Percentiles rank a stretch among this genome's conserved stretches.
Conservation (phyloP, 768 basidiomycete species). For the Leccinum longicurvipes region DNA sequence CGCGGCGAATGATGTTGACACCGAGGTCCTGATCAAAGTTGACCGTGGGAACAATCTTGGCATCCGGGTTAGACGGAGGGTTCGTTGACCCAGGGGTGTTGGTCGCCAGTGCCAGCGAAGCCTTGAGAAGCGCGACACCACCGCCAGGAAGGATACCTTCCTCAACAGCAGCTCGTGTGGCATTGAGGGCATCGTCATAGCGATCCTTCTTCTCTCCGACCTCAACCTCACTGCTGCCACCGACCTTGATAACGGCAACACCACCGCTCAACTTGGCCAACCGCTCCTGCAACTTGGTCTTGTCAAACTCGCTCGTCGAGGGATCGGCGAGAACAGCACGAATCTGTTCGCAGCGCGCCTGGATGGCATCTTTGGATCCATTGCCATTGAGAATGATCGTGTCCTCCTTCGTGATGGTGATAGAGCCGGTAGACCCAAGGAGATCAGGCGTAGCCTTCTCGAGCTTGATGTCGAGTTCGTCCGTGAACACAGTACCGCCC, state of each 20-base stretch:
- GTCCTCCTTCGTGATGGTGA: slow-evolving; percentile 97
- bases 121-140: slow-evolving; percentile 90
- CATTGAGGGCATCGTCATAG: slow-evolving; percentile 95
- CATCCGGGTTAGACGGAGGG: slow-evolving; percentile 50
- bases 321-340: slow-evolving; percentile 76
- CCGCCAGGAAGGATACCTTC: slow-evolving; percentile 98
- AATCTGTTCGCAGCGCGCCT: slow-evolving; percentile 94
- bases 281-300: slow-evolving; percentile 92
- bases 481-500: slow-evolving; percentile 96
- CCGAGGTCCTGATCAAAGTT: slow-evolving; percentile 99
- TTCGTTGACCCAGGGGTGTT: slow-evolving; percentile 44
- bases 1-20: slow-evolving; percentile 86
- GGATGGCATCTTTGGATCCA: slow-evolving; percentile 85
- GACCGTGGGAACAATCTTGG: slow-evolving; percentile 69
- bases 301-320: slow-evolving; percentile 91
- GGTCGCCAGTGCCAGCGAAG: slow-evolving; percentile 66
- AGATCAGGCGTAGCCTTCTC: slow-evolving; percentile 85
- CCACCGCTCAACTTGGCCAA: slow-evolving; percentile 95
- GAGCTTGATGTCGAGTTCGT: slow-evolving; percentile 95
- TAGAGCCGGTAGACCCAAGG: slow-evolving; percentile 86
- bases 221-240: slow-evolving; percentile 90
- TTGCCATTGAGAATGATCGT: slow-evolving; percentile 94
- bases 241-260: slow-evolving; percentile 98
- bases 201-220: slow-evolving; percentile 99
- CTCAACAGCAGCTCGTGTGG: slow-evolving; percentile 95